These are phyloP conservation scores for Colletotrichum spinosum DNA, from an alignment of 2,329 filamentous ascomycete species.

Conservation along the genomic window DNA sequence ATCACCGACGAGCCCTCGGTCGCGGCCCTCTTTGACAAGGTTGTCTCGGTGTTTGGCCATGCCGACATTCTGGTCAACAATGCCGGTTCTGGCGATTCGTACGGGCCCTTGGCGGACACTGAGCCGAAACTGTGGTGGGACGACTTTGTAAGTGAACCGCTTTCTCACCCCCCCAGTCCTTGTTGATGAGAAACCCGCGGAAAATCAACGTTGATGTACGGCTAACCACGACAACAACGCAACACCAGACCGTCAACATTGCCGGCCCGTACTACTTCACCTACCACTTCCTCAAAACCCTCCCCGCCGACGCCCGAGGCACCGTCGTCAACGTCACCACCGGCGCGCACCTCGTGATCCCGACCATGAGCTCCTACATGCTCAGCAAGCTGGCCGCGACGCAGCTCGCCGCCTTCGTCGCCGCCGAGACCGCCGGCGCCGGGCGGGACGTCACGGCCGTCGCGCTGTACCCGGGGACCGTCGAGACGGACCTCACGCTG, in stretches of 20 bases:
- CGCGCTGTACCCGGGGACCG: conserved; percentile 47
- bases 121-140: conserved; percentile 15
- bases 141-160: not conserved
- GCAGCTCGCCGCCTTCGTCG: conserved; percentile 46
- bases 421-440: conserved; percentile 43
- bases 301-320: conserved; percentile 25
- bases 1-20: conserved; percentile 1
- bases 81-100: conserved; percentile 42
- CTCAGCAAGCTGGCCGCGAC: conserved; percentile 45
- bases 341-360: conserved; percentile 34
- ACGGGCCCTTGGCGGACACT: not conserved
- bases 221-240: not conserved
- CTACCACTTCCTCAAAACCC: conserved; percentile 40
- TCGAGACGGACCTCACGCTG: conserved; percentile 45
- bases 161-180: not conserved
- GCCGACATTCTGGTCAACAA: conserved; percentile 58
- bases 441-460: conserved; percentile 41
- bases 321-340: conserved; percentile 44
- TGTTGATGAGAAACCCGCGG: too few relatives aligned
- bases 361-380: conserved; percentile 44
- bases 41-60: conserved; percentile 48
- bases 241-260: conserved; percentile 49
- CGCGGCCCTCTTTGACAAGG: conserved; percentile 47
- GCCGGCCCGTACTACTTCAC: conserved; percentile 51
- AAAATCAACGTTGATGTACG: not conserved